These are phyloP conservation scores for Ophiostoma sp. DNA, from an alignment of 2,329 filamentous ascomycete species.

Conservation along the genomic window DNA sequence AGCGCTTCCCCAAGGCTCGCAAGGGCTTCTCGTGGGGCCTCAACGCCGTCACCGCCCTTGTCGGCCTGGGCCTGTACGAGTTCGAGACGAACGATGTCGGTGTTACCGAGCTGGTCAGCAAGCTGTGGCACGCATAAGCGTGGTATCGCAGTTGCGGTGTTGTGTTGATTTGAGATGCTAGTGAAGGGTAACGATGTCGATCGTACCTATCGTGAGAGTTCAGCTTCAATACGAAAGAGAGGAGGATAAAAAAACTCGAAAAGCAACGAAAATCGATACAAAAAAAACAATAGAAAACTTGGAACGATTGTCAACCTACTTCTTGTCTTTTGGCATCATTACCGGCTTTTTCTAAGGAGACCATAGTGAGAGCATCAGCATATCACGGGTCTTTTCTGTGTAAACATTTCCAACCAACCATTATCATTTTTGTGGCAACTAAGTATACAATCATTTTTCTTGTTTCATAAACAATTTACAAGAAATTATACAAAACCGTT, in stretches of 20 bases:
- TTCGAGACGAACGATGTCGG: conserved; percentile 99
- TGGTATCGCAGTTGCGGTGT: not conserved
- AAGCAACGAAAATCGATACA: not conserved
- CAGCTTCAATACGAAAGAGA: not conserved
- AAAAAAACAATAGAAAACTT: not conserved
- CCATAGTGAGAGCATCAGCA: too few species aligned
- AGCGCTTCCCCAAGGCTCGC: conserved; percentile 66
- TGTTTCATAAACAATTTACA: not conserved
- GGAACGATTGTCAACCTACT: not conserved
- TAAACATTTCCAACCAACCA: not conserved
- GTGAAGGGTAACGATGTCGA: not conserved
- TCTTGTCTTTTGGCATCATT: not conserved
- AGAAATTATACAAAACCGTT: not conserved
- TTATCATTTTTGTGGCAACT: conserved; percentile 11
- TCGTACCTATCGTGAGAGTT: not conserved
- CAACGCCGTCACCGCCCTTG: conserved; percentile 73
- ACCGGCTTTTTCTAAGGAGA: not conserved
- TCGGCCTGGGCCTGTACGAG: conserved; percentile 89
- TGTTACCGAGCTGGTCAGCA: conserved; percentile 82
- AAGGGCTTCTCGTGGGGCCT: conserved; percentile 74
- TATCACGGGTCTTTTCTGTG: not conserved
- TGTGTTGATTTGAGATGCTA: not conserved
- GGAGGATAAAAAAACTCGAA: not conserved
- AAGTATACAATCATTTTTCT: conserved; percentile 10
- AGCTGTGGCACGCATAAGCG: conserved; percentile 78